Evolutionary conservation across 768 basidiomycete species (phyloP).

Genomic region (Flagelloscypha sp.): DNA sequence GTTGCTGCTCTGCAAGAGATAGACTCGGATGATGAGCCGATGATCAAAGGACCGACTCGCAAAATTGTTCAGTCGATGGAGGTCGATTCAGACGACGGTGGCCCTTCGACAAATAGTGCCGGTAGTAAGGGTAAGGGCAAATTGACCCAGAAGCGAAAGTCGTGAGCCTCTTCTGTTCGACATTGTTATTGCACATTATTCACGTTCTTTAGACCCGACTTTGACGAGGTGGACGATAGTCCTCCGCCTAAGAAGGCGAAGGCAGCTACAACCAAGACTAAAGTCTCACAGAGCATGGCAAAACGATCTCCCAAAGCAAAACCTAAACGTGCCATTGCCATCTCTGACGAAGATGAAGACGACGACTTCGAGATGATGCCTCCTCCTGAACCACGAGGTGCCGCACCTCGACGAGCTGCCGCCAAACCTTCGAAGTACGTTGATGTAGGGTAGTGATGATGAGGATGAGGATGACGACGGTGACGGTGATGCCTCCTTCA

Average conservation of each 20-base stretch:
- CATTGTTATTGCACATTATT: too few species aligned
- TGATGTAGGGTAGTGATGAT: too few species aligned
- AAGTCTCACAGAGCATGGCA: not conserved
- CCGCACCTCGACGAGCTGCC: conserved; percentile 6
- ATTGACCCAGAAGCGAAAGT: conserved; percentile 37
- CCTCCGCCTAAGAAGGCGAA: conserved; percentile 28
- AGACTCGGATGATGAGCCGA: too few species aligned
- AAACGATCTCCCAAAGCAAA: too few species aligned
- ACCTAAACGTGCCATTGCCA: too few species aligned
- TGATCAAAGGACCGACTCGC: too few species aligned
- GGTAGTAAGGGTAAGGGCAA: conserved; percentile 40
- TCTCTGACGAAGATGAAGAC: conserved; percentile 14
- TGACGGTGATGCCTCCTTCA: conserved; percentile 17
- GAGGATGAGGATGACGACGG: conserved; percentile 16
- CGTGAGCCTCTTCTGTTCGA: too few species aligned
- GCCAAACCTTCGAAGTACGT: conserved; percentile 16
- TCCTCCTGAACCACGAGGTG: conserved; percentile 7
- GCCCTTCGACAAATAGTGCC: conserved; percentile 29
- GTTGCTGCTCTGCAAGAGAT: too few species aligned
- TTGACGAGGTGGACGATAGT: conserved; percentile 39
- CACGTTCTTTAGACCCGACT: conserved; percentile 21
- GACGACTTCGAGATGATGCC: conserved; percentile 4
- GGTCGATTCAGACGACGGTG: conserved; percentile 31
- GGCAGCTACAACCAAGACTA: conserved; percentile 21
- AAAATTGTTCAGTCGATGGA: conserved; percentile 8